Evolutionary conservation across 352 stramenopile genomes (phyloP).

Genomic region (Phytophthora aleatoria): DNA sequence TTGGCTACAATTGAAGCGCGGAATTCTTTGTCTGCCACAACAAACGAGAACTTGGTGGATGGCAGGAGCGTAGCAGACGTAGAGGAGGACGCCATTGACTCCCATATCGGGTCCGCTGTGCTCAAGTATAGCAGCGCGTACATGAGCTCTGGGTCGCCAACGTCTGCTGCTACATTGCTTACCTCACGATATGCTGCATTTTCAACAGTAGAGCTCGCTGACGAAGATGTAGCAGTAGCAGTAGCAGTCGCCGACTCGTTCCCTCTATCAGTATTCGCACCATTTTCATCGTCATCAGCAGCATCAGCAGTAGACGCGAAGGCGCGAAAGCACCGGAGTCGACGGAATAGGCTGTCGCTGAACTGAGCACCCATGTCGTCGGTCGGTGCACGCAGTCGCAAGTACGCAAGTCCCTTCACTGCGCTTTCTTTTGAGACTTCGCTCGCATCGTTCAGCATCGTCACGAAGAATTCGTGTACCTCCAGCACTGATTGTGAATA

Average conservation of each 20-base stretch:
- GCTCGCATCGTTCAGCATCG: conserved; percentile 78
- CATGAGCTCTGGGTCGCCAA: conserved; percentile 82
- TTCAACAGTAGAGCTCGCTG: conserved; percentile 45
- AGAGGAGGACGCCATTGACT: conserved; percentile 28
- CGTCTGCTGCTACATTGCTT: conserved; percentile 79
- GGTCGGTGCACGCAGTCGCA: conserved; percentile 60
- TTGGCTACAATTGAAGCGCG: conserved; percentile 50
- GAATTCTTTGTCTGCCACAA: conserved; percentile 48
- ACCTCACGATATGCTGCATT: conserved; percentile 87
- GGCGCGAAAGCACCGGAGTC: conserved; percentile 77
- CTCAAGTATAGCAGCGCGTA: conserved; percentile 84
- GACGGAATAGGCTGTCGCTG: conserved; percentile 79
- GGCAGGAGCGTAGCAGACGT: neutral
- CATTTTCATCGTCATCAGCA: conserved; percentile 37
- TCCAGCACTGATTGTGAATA: conserved; percentile 44
- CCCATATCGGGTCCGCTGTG: conserved; percentile 75
- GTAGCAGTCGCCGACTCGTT: conserved; percentile 1
- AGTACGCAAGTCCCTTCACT: conserved; percentile 78
- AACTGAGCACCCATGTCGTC: conserved; percentile 63
- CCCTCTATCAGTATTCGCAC: conserved; percentile 9
- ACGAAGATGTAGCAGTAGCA: conserved; percentile 12
- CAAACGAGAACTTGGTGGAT: conserved; percentile 51
- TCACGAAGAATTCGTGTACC: conserved; percentile 79
- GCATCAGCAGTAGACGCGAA: conserved; percentile 45
- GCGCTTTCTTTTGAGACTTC: conserved; percentile 73